Evolutionary conservation across 1,139 yeast genomes (phyloP), one percentile per base, ranked within the genome.

Genomic region (Candida sp.): DNA sequence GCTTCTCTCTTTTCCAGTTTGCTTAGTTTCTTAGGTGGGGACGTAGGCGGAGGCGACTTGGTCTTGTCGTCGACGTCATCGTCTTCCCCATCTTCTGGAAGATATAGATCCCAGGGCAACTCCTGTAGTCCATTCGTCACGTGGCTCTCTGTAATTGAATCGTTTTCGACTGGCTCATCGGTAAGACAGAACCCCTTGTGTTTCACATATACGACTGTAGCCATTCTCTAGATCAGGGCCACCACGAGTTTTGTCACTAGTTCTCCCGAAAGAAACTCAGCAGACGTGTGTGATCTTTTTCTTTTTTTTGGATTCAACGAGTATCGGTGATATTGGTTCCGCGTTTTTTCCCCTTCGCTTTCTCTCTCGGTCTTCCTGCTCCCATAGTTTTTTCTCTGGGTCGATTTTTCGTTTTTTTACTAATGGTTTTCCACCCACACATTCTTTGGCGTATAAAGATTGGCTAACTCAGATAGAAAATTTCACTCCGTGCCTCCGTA

Each of bases 61-160:
- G 38, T 7, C 5, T 26, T 38, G 7, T 26, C 42, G 3, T 47
- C 54, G 9, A 30, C 32, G 3, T 46, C 46, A 12, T 50, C 57
- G 11, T 50, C 56, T 5, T 39, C 49, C 28, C 45, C 54, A 3
- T 50, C 47, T 17, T 44, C 54, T 0, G 51, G 53, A 32, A 54
- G 56, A 28, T 53, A 54, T 12, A 50, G 48, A 39, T 62, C 66
- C 68, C 73, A 69, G 2, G 67, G 66, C 33, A 75, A 60, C 44
- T 58, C 63, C 48, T 72, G 75, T 26, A 75, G 58, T 0, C 80
- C 80, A 42, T 68, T 67, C 41, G 63, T 61, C 9, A 46, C 32
- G 3, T 22, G 26, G 23, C 9, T 35, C 6, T 44, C 42, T 7
- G 23, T 23, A 26, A 22, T 43, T 9, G 2, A n/a, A 4, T 48